Percentiles rank a stretch among this genome's conserved stretches.
These are phyloP conservation scores for Debaryomyces maramus DNA, from an alignment of 805 yeast genomes.

Conservation along the genomic window DNA sequence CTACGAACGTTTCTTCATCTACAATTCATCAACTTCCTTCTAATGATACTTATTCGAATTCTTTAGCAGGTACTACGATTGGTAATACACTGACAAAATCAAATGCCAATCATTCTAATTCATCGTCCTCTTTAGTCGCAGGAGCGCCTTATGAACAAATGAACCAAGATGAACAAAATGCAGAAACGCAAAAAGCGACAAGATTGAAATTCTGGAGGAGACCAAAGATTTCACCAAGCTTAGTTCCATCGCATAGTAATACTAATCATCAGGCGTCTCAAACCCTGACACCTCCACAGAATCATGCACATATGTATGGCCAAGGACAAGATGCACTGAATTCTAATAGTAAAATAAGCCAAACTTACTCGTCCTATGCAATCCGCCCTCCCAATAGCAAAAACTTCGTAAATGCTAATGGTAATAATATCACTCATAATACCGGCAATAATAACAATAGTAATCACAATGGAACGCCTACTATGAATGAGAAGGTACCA, in stretches of 20 bases:
- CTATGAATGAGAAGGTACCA: not conserved
- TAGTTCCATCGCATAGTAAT: conserved; percentile 9
- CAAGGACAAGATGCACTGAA: not conserved
- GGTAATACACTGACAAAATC: not conserved
- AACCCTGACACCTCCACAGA: conserved; percentile 7
- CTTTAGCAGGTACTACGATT: not conserved
- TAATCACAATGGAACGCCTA: conserved; percentile 6
- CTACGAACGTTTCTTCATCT: conserved; percentile 1
- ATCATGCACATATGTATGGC: conserved; percentile 1
- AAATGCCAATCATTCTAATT: not conserved
- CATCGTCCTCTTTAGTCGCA: conserved; percentile 8
- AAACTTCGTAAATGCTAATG: not conserved
- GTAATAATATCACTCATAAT: not conserved
- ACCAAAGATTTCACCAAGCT: conserved; percentile 29
- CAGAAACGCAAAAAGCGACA: conserved; percentile 41
- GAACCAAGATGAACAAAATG: conserved; percentile 11
- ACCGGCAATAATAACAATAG: not conserved
- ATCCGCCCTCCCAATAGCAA: conserved; percentile 7
- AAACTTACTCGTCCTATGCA: conserved; percentile 8
- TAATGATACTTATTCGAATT: not conserved
- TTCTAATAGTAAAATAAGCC: conserved; percentile 6
- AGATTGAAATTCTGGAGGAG: conserved; percentile 47
- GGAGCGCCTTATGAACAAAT: conserved; percentile 13
- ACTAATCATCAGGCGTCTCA: not conserved
- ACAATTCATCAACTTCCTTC: not conserved